A percentile compares a stretch with the other conserved stretches of the same genome.
phyloP scores from a whole-genome alignment of 257 asterid genomes.

The Fraxinus anomala region DNA sequence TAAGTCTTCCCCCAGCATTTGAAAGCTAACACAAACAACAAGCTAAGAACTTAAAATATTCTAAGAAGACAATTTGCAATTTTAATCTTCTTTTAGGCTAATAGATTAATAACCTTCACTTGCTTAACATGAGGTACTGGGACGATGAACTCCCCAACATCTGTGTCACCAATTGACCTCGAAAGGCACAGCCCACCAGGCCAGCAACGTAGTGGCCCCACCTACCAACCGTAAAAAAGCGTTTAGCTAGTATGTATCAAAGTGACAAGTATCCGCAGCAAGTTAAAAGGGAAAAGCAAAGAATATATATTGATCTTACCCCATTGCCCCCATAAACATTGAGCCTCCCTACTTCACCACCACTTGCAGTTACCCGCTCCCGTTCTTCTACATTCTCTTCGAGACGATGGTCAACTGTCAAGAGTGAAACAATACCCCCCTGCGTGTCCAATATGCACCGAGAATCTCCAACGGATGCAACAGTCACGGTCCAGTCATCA shows the following conservation, averaged over 20 bases:
- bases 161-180: constrained; percentile 96
- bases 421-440: constrained; percentile 83
- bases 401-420: constrained; percentile 95
- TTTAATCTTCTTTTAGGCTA: constrained; percentile 18
- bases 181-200: constrained; percentile 98
- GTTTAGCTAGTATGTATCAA: not conserved
- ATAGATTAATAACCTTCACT: constrained; percentile 73
- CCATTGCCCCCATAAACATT: constrained; percentile 87
- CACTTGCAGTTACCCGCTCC: constrained; percentile 94
- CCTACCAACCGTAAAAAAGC: constrained; percentile 43
- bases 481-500: constrained; percentile 99
- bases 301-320: constrained; percentile 41
- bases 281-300: constrained; percentile 6
- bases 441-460: constrained; percentile 91
- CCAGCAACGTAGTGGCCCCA: constrained; percentile 99
- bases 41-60: not conserved
- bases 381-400: constrained; percentile 95
- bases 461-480: constrained; percentile 99
- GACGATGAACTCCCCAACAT: constrained; percentile 93
- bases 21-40: constrained; percentile 62
- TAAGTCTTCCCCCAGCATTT: constrained; percentile 96
- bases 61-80: constrained; percentile 1
- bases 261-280: not conserved
- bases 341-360: constrained; percentile 95
- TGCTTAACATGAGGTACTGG: constrained; percentile 99